phyloP scores from a whole-genome alignment of 148 eudicot genomes.

The Heliamphora exappendiculata region DNA sequence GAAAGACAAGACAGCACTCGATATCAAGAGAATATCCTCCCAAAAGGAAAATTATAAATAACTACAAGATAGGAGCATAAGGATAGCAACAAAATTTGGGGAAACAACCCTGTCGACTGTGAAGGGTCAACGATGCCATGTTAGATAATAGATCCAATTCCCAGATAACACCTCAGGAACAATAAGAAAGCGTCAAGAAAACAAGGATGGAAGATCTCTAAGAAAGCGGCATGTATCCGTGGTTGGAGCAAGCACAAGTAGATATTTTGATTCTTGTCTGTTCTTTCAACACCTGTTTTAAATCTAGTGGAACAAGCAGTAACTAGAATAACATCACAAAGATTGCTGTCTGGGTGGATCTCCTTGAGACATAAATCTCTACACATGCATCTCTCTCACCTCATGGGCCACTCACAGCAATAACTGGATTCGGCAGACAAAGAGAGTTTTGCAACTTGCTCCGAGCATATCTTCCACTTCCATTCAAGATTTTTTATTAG shows the following conservation, averaged over 20 bases:
- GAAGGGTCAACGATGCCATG: not conserved
- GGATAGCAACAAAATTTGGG: not conserved
- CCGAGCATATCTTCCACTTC: not conserved
- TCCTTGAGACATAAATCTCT: not conserved
- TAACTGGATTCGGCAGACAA: not conserved
- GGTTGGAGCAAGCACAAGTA: not conserved
- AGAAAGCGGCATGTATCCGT: not conserved
- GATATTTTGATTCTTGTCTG: not conserved
- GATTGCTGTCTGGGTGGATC: not conserved
- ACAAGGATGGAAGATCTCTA: not conserved
- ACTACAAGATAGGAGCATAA: not conserved
- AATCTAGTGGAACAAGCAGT: not conserved
- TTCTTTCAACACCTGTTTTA: not conserved
- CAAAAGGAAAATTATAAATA: not conserved
- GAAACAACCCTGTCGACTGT: not conserved
- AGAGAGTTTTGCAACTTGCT: not conserved
- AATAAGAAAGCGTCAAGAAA: not conserved
- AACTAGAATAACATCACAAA: not conserved
- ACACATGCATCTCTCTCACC: not conserved
- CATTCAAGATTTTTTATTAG: not conserved
- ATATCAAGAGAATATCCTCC: not conserved
- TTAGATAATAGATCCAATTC: not conserved
- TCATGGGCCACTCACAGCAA: constrained; percentile 3
- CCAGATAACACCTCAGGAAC: not conserved
- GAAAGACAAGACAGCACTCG: not conserved